A percentile compares a stretch with the other conserved stretches of the same genome.
phyloP scores from a whole-genome alignment of 805 yeast genomes.

The Hanseniaspora lindneri region DNA sequence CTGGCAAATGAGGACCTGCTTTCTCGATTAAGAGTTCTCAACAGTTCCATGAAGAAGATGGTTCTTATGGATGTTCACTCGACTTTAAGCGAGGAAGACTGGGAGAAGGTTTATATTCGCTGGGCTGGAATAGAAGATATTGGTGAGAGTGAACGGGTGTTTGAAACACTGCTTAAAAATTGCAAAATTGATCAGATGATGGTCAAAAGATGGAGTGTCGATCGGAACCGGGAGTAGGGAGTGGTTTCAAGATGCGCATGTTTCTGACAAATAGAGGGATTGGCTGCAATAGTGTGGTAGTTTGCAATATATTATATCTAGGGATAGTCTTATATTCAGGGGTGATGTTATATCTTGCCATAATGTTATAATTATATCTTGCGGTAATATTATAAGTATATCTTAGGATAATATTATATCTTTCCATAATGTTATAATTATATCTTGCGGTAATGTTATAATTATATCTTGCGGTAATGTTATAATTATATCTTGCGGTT shows the following conservation, averaged over 20 bases:
- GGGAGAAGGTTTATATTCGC: slow-evolving; percentile 23
- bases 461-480: no score
- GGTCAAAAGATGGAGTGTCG: slow-evolving; percentile 76
- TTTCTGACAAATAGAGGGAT: no score
- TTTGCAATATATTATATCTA: no score
- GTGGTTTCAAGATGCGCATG: slow-evolving; percentile 7
- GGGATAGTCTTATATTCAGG: no score
- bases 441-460: no score
- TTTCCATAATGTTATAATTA: no score
- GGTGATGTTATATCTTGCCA: no score
- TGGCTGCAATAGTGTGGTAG: no score
- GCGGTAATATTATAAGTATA: no score
- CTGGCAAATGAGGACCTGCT: slow-evolving; percentile 39
- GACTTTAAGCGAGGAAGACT: slow-evolving; percentile 32
- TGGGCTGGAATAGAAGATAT: not conserved
- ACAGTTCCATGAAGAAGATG: slow-evolving; percentile 73
- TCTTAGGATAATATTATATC: no score
- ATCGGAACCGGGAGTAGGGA: slow-evolving; percentile 70
- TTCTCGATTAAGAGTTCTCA: slow-evolving; percentile 64
- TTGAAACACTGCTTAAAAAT: not conserved
- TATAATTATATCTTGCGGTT: no score
- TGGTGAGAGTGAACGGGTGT: not conserved
- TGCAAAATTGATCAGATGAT: slow-evolving; percentile 48
- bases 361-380: no score
- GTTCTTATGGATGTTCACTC: slow-evolving; percentile 55